Evolutionary conservation across 2,329 filamentous ascomycete species (phyloP).

Genomic region (Exophiala phaeomuriformis): DNA sequence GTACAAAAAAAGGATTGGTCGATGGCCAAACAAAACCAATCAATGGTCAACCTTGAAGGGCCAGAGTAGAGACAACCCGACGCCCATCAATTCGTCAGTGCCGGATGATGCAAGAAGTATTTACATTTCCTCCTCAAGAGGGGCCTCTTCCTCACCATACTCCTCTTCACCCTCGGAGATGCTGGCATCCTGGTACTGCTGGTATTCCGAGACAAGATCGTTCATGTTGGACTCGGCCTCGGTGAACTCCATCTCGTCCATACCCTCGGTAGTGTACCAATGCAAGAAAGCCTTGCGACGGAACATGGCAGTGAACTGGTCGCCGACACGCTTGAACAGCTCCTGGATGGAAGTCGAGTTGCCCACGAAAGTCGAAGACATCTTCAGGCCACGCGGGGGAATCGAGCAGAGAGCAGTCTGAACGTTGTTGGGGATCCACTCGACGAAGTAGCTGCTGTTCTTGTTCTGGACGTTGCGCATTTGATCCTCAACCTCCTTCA

Average conservation of each 20-base stretch:
- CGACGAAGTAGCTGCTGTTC: slow-evolving; percentile 99
- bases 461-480: slow-evolving; percentile 99
- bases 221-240: slow-evolving; percentile 99
- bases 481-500: slow-evolving; percentile 99
- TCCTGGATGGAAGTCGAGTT: slow-evolving; percentile 99
- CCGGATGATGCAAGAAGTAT: not conserved
- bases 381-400: slow-evolving; percentile 93
- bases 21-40: slow-evolving; percentile 19
- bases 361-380: slow-evolving; percentile 98
- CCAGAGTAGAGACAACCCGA: slow-evolving; percentile 2
- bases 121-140: slow-evolving; percentile 24
- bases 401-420: slow-evolving; percentile 99
- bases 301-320: slow-evolving; percentile 99
- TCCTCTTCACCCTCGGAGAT: slow-evolving; percentile 97
- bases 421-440: slow-evolving; percentile 99
- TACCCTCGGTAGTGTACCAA: slow-evolving; percentile 99
- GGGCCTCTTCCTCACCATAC: slow-evolving; percentile 42
- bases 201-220: slow-evolving; percentile 98
- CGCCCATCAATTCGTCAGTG: slow-evolving; percentile 2
- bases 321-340: slow-evolving; percentile 99
- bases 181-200: slow-evolving; percentile 99
- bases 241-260: slow-evolving; percentile 99
- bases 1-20: not conserved
- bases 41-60: slow-evolving; percentile 8
- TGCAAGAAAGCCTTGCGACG: slow-evolving; percentile 99